These are phyloP conservation scores for Sporothrix sp. DNA, from an alignment of 2,329 filamentous ascomycete species.

Conservation along the genomic window DNA sequence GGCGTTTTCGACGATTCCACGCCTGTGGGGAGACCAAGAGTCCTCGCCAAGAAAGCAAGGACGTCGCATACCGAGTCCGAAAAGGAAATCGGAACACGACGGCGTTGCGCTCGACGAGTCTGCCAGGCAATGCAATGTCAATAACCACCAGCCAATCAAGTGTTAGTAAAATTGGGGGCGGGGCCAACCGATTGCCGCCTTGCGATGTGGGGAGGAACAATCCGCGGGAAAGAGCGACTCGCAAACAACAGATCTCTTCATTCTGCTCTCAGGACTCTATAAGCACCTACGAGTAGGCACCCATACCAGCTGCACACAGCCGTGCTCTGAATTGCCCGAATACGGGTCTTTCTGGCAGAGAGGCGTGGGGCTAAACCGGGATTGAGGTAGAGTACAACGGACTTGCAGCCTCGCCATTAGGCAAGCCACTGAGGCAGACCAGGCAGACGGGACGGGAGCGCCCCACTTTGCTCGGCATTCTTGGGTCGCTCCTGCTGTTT, in stretches of 20 bases:
- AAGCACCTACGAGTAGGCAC: no score
- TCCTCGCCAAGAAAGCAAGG: no score
- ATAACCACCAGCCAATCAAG: constrained; percentile 3
- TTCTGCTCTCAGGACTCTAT: no score
- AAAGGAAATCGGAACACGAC: neutral
- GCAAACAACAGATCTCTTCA: no score
- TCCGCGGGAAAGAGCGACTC: no score
- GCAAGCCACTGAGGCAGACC: constrained; percentile 14
- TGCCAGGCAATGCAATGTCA: neutral
- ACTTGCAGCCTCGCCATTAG: constrained; percentile 3
- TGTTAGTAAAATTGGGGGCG: neutral
- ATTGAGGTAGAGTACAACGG: neutral
- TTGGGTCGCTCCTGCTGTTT: neutral
- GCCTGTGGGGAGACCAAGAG: no score
- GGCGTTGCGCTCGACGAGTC: neutral
- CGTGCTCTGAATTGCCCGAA: no score
- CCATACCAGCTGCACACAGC: no score
- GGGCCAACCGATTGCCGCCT: constrained; percentile 4
- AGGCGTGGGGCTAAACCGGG: neutral
- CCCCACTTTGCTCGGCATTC: constrained; percentile 7
- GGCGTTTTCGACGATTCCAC: neutral
- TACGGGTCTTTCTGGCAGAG: neutral
- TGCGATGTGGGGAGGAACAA: neutral
- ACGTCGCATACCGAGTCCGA: no score
- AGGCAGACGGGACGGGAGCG: constrained; percentile 7